A percentile compares a stretch with the other conserved stretches of the same genome.
Conservation (phyloP, 2,329 filamentous ascomycete genomes). For the Verticillium alfalfae region DNA sequence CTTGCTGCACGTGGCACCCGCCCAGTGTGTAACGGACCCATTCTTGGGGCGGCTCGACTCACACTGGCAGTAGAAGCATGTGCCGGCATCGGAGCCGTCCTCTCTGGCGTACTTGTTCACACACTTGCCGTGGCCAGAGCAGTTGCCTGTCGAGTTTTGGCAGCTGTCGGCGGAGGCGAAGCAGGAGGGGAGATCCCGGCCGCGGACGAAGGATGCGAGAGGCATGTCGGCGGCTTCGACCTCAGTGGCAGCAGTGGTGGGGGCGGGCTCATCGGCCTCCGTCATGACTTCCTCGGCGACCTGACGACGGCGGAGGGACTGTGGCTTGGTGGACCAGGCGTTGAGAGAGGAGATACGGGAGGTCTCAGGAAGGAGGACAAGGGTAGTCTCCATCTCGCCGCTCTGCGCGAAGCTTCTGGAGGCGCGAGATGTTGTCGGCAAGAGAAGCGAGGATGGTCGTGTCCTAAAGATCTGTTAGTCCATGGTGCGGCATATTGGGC, state of each 20-base stretch:
- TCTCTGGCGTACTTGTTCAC: conserved; percentile 54
- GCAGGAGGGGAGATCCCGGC: conserved; percentile 59
- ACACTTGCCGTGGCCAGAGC: conserved; percentile 78
- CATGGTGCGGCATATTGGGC: background rate
- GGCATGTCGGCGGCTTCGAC: conserved; percentile 8
- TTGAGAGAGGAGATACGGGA: conserved; percentile 27
- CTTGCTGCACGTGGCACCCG: conserved; percentile 83
- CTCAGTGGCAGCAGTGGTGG: conserved; percentile 8
- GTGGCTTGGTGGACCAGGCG: conserved; percentile 33
- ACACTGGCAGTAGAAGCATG: conserved; percentile 79
- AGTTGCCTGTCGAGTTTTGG: conserved; percentile 64
- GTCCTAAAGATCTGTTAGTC: conserved; percentile 21
- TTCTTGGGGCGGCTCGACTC: conserved; percentile 48
- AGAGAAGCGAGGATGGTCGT: conserved; percentile 36
- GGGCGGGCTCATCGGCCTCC: conserved; percentile 14
- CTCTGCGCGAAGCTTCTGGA: conserved; percentile 40
- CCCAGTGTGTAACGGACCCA: conserved; percentile 69
- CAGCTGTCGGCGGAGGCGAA: conserved; percentile 68
- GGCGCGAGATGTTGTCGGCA: conserved; percentile 34
- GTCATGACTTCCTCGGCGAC: conserved; percentile 41
- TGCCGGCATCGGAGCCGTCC: conserved; percentile 31
- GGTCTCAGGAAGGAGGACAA: conserved; percentile 49
- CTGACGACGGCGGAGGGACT: conserved; percentile 42
- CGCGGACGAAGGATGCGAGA: conserved; percentile 20
- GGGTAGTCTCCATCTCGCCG: conserved; percentile 49